These are phyloP conservation scores for Saturnispora gosingensis DNA, from an alignment of 805 yeast species.

Conservation along the genomic window DNA sequence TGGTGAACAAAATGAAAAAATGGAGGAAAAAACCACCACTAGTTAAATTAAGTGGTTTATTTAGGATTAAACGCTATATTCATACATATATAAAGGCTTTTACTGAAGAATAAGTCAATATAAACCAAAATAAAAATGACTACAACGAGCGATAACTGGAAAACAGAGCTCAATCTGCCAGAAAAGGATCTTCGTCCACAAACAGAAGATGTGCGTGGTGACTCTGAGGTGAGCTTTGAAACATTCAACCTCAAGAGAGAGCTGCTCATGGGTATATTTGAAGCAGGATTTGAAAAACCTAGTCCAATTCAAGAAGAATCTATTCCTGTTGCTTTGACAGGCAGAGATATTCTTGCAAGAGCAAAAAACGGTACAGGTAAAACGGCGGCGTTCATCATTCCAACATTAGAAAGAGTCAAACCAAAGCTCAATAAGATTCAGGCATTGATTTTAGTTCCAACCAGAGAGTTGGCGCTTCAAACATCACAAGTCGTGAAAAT, in stretches of 20 bases:
- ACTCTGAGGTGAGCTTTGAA: slow-evolving; percentile 81
- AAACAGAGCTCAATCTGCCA: slow-evolving; percentile 63
- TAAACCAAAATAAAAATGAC: not conserved
- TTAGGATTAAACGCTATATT: not conserved
- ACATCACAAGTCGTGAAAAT: slow-evolving; percentile 97
- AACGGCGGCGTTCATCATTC: slow-evolving; percentile 95
- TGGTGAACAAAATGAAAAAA: not conserved
- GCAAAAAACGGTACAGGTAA: slow-evolving; percentile 99
- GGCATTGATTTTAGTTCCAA: slow-evolving; percentile 89
- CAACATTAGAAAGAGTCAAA: slow-evolving; percentile 80
- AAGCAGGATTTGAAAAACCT: slow-evolving; percentile 97
- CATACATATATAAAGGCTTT: not conserved
- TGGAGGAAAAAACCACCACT: not conserved
- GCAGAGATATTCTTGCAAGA: slow-evolving; percentile 92
- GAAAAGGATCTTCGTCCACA: slow-evolving; percentile 87
- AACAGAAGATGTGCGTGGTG: slow-evolving; percentile 89
- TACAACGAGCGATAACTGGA: slow-evolving; percentile 47
- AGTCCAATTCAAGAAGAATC: slow-evolving; percentile 97
- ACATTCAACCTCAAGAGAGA: slow-evolving; percentile 89
- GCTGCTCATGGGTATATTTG: slow-evolving; percentile 94
- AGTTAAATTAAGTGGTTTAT: not conserved
- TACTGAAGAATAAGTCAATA: not conserved
- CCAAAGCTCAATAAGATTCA: slow-evolving; percentile 80
- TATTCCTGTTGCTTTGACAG: slow-evolving; percentile 90
- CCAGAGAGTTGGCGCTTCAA: slow-evolving; percentile 95